A percentile compares a stretch with the other conserved stretches of the same genome.
phyloP scores from a whole-genome alignment of 495 filamentous ascomycete genomes.

The Niebla homalea region DNA sequence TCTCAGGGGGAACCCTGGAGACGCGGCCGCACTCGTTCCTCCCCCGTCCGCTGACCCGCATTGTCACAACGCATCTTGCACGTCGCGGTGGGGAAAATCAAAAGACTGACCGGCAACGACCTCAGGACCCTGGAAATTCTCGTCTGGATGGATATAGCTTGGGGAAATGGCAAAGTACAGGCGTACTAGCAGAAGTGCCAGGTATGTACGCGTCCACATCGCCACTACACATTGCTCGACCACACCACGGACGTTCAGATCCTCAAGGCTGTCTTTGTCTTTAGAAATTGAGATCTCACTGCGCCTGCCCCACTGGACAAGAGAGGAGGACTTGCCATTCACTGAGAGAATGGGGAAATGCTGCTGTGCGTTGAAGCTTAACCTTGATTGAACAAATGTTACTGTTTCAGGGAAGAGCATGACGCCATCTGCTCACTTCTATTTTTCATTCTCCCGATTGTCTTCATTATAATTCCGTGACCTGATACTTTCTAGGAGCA shows the following conservation, averaged over 20 bases:
- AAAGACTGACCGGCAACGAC: conserved; percentile 77
- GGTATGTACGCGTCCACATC: conserved; percentile 89
- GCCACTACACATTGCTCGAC: neutral
- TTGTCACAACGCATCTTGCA: neutral
- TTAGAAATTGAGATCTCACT: neutral
- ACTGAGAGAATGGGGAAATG: neutral
- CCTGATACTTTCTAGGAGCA: too few relatives aligned
- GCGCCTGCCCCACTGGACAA: neutral
- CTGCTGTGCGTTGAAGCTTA: too few relatives aligned
- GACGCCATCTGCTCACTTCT: too few relatives aligned
- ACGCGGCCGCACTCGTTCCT: too few relatives aligned
- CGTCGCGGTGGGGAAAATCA: neutral
- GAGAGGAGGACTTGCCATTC: neutral
- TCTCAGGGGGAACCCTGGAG: neutral
- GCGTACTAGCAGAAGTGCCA: conserved; percentile 72
- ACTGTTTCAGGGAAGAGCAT: too few relatives aligned
- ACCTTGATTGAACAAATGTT: too few relatives aligned
- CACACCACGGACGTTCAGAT: conserved; percentile 6
- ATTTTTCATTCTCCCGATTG: too few relatives aligned
- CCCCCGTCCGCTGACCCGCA: neutral
- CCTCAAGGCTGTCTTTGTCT: neutral
- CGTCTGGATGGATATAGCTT: conserved; percentile 95
- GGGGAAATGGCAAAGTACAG: conserved; percentile 88
- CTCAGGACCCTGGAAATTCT: conserved; percentile 97
- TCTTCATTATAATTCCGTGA: too few relatives aligned